Percentiles rank a stretch among this genome's conserved stretches.
Conservation (phyloP, 768 basidiomycete genomes). For the Porphyrellus cyaneotinctus region DNA sequence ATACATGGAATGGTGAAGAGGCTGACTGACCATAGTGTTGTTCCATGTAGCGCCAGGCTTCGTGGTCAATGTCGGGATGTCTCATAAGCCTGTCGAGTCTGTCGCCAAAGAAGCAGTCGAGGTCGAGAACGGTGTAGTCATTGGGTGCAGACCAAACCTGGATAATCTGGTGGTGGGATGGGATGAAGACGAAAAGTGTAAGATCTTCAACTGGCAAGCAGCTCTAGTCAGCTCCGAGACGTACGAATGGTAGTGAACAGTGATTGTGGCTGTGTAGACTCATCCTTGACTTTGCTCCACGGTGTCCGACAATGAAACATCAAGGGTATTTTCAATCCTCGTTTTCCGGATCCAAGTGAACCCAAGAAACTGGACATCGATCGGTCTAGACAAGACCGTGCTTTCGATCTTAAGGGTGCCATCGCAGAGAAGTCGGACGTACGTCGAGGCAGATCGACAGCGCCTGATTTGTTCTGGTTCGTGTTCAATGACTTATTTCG, state of each 20-base stretch:
- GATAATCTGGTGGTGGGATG: conserved; percentile 56
- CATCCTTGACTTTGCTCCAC: conserved; percentile 22
- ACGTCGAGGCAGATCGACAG: conserved; percentile 84
- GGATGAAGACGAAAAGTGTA: conserved; percentile 57
- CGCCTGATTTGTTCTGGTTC: conserved; percentile 88
- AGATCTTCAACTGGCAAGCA: too few species aligned
- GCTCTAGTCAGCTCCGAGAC: too few species aligned
- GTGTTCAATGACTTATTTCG: conserved; percentile 19
- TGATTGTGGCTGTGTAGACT: conserved; percentile 9
- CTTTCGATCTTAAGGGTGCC: conserved; percentile 84
- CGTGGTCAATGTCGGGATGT: too few species aligned
- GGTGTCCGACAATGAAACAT: conserved; percentile 60
- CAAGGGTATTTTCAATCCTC: conserved; percentile 45
- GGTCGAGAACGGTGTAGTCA: neutral
- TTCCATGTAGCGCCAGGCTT: too few species aligned
- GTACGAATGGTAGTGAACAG: too few species aligned
- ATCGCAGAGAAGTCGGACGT: conserved; percentile 83
- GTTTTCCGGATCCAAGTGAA: conserved; percentile 70
- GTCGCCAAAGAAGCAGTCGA: too few species aligned
- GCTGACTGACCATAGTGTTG: too few species aligned
- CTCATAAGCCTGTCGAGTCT: too few species aligned
- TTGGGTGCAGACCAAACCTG: conserved; percentile 62
- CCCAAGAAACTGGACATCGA: conserved; percentile 86
- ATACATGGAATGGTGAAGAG: too few species aligned
- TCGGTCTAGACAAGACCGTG: conserved; percentile 80